These are phyloP conservation scores for Arctium lappa DNA, from an alignment of 129 eudicot species.

Conservation along the genomic window DNA sequence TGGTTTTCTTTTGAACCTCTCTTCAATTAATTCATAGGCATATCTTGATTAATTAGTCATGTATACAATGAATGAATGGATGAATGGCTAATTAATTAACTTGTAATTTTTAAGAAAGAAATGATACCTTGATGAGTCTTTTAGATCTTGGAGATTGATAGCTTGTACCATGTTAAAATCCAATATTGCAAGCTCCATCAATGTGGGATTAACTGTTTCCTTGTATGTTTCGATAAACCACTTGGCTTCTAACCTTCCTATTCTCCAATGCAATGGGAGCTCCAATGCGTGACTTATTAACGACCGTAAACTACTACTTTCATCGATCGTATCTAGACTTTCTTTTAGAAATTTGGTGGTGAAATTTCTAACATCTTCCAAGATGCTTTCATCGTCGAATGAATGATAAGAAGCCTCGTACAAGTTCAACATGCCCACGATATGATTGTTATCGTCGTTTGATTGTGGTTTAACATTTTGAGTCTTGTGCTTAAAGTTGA, in stretches of 20 bases:
- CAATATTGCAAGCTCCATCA: slow-evolving; percentile 27
- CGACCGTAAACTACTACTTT: not conserved
- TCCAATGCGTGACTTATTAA: slow-evolving; percentile 14
- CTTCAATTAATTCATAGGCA: too few relatives aligned
- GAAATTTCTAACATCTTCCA: not conserved
- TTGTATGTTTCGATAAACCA: slow-evolving; percentile 20
- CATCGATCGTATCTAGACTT: not conserved
- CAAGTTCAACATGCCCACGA: not conserved
- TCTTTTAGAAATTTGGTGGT: not conserved
- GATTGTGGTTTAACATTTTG: not conserved
- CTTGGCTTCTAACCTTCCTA: slow-evolving; percentile 20
- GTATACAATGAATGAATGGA: not conserved
- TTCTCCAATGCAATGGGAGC: slow-evolving; percentile 18
- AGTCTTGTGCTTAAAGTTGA: not conserved
- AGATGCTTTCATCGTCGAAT: not conserved
- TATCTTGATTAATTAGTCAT: not conserved
- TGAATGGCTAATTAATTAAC: not conserved
- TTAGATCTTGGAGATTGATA: slow-evolving; percentile 21
- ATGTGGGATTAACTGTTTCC: slow-evolving; percentile 1
- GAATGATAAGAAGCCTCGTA: slow-evolving; percentile 2
- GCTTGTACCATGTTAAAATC: slow-evolving; percentile 30
- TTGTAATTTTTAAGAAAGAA: not conserved
- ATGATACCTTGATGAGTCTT: slow-evolving; percentile 23
- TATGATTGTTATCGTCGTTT: not conserved
- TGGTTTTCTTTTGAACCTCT: too few relatives aligned